A percentile compares a stretch with the other conserved stretches of the same genome.
phyloP scores from a whole-genome alignment of 2,329 filamentous ascomycete genomes.

The Lasiodiplodia theobromae region DNA sequence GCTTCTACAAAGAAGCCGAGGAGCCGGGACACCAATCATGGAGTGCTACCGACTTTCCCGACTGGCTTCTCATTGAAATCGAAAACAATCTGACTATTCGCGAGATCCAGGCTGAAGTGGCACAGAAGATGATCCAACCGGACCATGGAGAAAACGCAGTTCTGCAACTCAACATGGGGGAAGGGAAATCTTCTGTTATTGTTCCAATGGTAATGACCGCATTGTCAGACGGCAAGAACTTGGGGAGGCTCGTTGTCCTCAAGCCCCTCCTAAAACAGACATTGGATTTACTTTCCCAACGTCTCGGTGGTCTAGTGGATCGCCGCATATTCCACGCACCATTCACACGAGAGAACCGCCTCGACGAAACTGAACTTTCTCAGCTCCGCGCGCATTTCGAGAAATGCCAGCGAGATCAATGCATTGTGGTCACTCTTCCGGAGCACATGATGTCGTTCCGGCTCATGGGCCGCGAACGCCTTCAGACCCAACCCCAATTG shows the following conservation, averaged over 20 bases:
- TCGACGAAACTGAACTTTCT: conserved; percentile 42
- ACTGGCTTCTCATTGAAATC: conserved; percentile 69
- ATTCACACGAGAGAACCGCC: conserved; percentile 39
- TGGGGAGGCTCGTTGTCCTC: conserved; percentile 67
- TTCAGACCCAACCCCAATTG: neutral
- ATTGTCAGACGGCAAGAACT: conserved; percentile 58
- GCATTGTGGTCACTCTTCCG: neutral
- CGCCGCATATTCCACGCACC: conserved; percentile 5
- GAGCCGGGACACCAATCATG: conserved; percentile 62
- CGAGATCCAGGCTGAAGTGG: conserved; percentile 64
- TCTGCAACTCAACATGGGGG: conserved; percentile 46
- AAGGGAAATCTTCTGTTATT: conserved; percentile 43
- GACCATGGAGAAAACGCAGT: conserved; percentile 31
- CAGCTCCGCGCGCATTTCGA: conserved; percentile 50
- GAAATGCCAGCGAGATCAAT: conserved; percentile 53
- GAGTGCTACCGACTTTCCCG: conserved; percentile 60
- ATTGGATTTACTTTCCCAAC: conserved; percentile 61
- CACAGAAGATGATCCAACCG: conserved; percentile 58
- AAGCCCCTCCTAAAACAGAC: conserved; percentile 70
- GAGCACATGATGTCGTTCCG: conserved; percentile 29
- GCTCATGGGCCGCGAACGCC: conserved; percentile 10
- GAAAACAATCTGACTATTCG: conserved; percentile 70
- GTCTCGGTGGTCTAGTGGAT: conserved; percentile 60
- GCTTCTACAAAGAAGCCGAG: conserved; percentile 19
- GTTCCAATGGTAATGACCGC: conserved; percentile 43